Evolutionary conservation across 2,329 filamentous ascomycete species (phyloP).

Genomic region (Dactylellina drechsleri): DNA sequence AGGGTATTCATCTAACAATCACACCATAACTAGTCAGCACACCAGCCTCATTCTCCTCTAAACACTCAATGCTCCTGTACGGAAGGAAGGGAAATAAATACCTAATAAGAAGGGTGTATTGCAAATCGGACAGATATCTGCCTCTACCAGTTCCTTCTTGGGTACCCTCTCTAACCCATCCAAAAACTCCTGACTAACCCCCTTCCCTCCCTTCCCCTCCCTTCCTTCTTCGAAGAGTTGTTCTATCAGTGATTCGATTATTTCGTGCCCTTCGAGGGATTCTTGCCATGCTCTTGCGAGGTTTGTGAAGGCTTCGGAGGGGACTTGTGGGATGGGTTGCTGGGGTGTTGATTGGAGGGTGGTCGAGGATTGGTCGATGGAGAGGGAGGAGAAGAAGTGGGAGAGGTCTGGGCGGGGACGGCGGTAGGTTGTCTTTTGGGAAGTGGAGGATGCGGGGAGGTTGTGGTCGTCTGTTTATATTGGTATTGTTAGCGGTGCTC

Average conservation of each 20-base stretch:
- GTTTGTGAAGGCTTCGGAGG: conserved; percentile 35
- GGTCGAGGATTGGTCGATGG: conserved; percentile 41
- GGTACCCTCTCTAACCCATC: conserved; percentile 57
- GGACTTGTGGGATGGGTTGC: conserved; percentile 11
- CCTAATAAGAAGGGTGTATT: conserved; percentile 57
- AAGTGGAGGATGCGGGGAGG: conserved; percentile 43
- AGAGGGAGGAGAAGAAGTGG: conserved; percentile 56
- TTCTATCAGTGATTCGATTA: conserved; percentile 54
- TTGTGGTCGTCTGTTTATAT: conserved; percentile 56
- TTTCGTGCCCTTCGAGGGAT: conserved; percentile 31
- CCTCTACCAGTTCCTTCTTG: conserved; percentile 56
- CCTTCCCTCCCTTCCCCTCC: conserved; percentile 41
- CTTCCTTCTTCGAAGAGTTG: conserved; percentile 54
- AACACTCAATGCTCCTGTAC: too few species aligned
- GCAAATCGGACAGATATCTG: conserved; percentile 58
- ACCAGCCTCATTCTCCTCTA: too few species aligned
- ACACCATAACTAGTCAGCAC: too few species aligned
- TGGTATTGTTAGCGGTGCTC: neutral
- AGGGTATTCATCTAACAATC: conserved; percentile 54
- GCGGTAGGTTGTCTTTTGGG: conserved; percentile 29
- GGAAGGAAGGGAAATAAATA: conserved; percentile 1
- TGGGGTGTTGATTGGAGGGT: conserved; percentile 53
- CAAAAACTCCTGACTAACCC: conserved; percentile 56
- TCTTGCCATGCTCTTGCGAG: conserved; percentile 50
- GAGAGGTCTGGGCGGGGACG: conserved; percentile 55